These are phyloP conservation scores for Ephemerocybe angulata DNA, from an alignment of 768 basidiomycete species.

Conservation along the genomic window DNA sequence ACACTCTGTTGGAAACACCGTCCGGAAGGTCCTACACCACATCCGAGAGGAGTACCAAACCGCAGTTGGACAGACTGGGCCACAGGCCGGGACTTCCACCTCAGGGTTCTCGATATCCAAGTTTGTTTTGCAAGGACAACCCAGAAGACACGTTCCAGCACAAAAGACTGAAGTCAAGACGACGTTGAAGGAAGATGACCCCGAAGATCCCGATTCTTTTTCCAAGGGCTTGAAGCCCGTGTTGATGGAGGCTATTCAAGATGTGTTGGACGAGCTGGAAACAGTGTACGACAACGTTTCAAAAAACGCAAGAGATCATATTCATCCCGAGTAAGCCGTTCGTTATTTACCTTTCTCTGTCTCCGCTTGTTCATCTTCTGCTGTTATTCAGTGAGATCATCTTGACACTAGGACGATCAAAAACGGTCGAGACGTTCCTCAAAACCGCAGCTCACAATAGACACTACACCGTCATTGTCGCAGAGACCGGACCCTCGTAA, in stretches of 20 bases:
- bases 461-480: constrained; percentile 94
- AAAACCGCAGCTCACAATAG: constrained; percentile 86
- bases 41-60: constrained; percentile 94
- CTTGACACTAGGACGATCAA: constrained; percentile 77
- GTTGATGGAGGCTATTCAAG: constrained; percentile 94
- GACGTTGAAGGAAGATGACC: constrained; percentile 64
- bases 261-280: constrained; percentile 93
- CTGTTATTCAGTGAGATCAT: constrained; percentile 76
- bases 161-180: constrained; percentile 51
- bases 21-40: constrained; percentile 88
- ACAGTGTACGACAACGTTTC: constrained; percentile 94
- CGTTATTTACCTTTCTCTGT: neutral
- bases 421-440: constrained; percentile 90
- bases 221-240: constrained; percentile 82
- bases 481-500: constrained; percentile 91
- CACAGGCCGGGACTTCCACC: constrained; percentile 31
- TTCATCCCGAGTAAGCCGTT: constrained; percentile 87
- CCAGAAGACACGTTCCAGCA: constrained; percentile 45
- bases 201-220: constrained; percentile 76
- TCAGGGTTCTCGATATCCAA: constrained; percentile 73
- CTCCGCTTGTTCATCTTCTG: neutral
- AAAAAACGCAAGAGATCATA: constrained; percentile 91
- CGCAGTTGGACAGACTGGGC: constrained; percentile 48
- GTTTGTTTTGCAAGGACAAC: constrained; percentile 79
- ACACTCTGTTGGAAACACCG: constrained; percentile 91